Base-by-base conservation (phyloP, 2,329 filamentous ascomycete genomes). In the Xylariaceae sp. region DNA sequence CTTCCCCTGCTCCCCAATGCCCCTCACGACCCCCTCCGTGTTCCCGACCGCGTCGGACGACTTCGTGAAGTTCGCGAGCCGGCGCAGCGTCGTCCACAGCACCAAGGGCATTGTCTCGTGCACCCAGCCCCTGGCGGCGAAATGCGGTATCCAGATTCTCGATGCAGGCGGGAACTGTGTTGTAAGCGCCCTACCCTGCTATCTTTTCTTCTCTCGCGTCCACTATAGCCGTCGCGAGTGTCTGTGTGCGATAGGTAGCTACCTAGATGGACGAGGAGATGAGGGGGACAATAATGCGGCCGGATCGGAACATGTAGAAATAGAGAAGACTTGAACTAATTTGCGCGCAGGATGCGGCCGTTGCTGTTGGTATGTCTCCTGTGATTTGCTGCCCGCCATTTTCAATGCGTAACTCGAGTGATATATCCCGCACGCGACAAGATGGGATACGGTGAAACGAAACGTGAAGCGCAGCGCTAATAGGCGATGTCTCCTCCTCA, bases 71-170 rank as follows among this genome's bases (percentile, higher is more conserved):
- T 92, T 89, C 67, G 72, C 88, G 9, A 95, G 90, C 63, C 83
- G 92, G 37, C 80, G 94, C 58, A 96, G 92, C 63, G 91, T 95
- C 12, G 89, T 97, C 12, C 92, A 97, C 70, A 96, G 90, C 70
- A 92, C 88, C 5, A 87, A 92, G 65, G 92, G 91, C 43, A 96
- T 97, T 54, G 88, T 97, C 45, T 82, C 92, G 10, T 95, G 88
- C 68, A 88, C 90, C 1, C 92, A 97, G 70, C 91, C 94, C 13
- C 76, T 97, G 51, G 94, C 94, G 5, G 87, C 89, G 21, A 88
- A 88, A 72, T 95, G 91, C 56, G 94, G 94, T 19, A 81, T 96
- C 49, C 84, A 88, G 53, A 79, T 97, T 37, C 75, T 99, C n/a
- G 82, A 85, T 54, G 85, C 88, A 45, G 94, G 94, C 53, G 94